Base-by-base conservation (phyloP, 2,329 filamentous ascomycete species). In the Lojkania enalia region DNA sequence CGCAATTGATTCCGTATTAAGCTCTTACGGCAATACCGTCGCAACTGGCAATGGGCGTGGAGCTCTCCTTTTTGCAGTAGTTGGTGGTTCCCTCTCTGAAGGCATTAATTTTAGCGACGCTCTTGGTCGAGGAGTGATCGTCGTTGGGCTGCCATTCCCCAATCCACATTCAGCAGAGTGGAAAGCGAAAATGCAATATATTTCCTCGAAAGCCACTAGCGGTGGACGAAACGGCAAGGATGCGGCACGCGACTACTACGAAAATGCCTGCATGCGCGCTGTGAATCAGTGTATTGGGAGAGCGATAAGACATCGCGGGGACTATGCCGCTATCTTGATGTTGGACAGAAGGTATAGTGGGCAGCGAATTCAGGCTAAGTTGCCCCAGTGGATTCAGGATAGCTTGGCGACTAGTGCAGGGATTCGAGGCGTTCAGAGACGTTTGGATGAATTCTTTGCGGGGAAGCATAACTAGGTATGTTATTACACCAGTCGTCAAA, bases 41-140 rank as follows among this genome's bases (percentile, higher is more conserved):
- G 53, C 59, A 20, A 56, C 56, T 11, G 53, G 58, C 57, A 71
- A 64, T 30, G 77, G 69, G 2, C 77, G 79, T 36, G 91, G 91
- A 0, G 92, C 88, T 0, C 73, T 97, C 0, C 79, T 99, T 0
- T 80, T 99, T 19, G 91, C 90, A 42, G 91, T 99, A 2, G 86
- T 99, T 2, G 92, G 92, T 42, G 94, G 94, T 12, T 95, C 92
- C 56, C 86, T 99, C 73, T 95, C 89, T 46, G 94, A 99, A 71
- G 94, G 94, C 54, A 99, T 99, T 74, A 99, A 99, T 71, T 99
- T 99, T 73, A 92, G 89, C 0, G 91, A 99, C 71, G 78, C 80
- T 2, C 82, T 99, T 0, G 94, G 94, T 1, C 85, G 94, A 19
- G 92, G 88, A 42, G 90, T 99, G 6, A 76, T 95, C 12, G 87